These are phyloP conservation scores for Lactarius evosmus DNA, from an alignment of 768 basidiomycete species.

Conservation along the genomic window DNA sequence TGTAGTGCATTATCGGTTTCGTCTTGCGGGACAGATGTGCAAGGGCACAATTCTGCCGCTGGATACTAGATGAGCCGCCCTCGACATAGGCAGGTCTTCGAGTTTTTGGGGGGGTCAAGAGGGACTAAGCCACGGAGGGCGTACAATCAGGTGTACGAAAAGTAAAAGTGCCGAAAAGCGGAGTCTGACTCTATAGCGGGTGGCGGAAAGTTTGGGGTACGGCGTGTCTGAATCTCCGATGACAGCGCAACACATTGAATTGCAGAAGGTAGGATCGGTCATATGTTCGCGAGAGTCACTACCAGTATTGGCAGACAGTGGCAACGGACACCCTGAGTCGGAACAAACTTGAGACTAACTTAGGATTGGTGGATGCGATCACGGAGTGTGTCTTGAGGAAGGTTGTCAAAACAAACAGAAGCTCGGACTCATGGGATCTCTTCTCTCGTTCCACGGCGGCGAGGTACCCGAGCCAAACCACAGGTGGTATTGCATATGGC, in stretches of 20 bases:
- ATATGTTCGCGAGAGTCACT: constrained; percentile 3
- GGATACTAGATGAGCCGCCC: background rate
- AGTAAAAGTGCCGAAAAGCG: background rate
- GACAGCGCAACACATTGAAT: constrained; percentile 12
- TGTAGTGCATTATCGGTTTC: background rate
- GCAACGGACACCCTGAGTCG: background rate
- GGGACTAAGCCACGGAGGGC: background rate
- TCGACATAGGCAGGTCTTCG: background rate
- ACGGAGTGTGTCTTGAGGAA: constrained; percentile 7
- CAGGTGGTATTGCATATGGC: background rate
- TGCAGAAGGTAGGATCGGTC: constrained; percentile 5
- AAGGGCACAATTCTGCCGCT: background rate
- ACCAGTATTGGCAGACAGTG: background rate
- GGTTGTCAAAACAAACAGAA: constrained; percentile 9
- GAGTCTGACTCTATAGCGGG: constrained; percentile 9
- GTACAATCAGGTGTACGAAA: background rate
- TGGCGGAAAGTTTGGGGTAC: constrained; percentile 9
- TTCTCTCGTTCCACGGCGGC: background rate
- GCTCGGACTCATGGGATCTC: constrained; percentile 10
- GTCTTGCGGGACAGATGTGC: background rate
- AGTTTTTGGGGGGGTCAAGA: background rate
- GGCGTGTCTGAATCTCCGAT: constrained; percentile 11
- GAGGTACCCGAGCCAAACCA: background rate
- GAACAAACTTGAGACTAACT: background rate
- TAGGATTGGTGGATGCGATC: constrained; percentile 6